Conservation (phyloP, 2,329 filamentous ascomycete species). For the Lachnellula subtilissima region DNA sequence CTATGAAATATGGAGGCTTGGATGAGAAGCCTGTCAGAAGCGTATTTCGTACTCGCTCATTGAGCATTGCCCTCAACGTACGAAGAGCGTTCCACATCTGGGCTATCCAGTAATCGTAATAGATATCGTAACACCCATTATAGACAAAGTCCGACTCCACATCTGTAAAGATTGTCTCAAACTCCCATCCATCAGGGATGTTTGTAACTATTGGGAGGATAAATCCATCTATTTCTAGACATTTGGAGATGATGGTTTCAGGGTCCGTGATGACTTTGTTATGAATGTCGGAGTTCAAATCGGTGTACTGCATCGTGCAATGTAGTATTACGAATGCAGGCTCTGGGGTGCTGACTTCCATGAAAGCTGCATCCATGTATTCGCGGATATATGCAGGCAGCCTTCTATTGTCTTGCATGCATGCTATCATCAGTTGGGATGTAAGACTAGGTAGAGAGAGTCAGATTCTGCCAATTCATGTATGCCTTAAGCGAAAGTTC, state of each 20-base stretch:
- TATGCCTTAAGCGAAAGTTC: no score
- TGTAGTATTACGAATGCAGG: slow-evolving; percentile 40
- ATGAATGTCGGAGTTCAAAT: slow-evolving; percentile 19
- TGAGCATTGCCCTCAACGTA: slow-evolving; percentile 18
- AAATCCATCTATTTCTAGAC: slow-evolving; percentile 22
- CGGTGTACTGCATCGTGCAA: slow-evolving; percentile 32
- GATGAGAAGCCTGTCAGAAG: slow-evolving; percentile 16
- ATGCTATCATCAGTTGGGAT: slow-evolving; percentile 47
- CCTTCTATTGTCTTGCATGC: slow-evolving; percentile 45
- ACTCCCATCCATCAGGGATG: slow-evolving; percentile 21
- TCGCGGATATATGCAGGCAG: slow-evolving; percentile 45
- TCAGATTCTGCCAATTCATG: no score
- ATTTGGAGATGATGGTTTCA: slow-evolving; percentile 15
- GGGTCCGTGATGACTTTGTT: slow-evolving; percentile 31
- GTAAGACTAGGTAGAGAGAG: slow-evolving; percentile 30
- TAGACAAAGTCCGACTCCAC: slow-evolving; percentile 17
- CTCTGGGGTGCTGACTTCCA: slow-evolving; percentile 34
- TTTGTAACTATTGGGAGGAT: slow-evolving; percentile 11
- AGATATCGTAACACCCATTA: slow-evolving; percentile 25
- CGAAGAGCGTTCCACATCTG: slow-evolving; percentile 26
- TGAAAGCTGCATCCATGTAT: slow-evolving; percentile 40
- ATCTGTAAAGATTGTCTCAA: slow-evolving; percentile 18
- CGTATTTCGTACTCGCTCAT: slow-evolving; percentile 16
- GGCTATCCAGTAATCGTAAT: slow-evolving; percentile 24
- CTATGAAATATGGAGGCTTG: slow-evolving; percentile 14